Conservation (phyloP, 169 alveolate genomes). For the Cryptosporidium parvum region DNA sequence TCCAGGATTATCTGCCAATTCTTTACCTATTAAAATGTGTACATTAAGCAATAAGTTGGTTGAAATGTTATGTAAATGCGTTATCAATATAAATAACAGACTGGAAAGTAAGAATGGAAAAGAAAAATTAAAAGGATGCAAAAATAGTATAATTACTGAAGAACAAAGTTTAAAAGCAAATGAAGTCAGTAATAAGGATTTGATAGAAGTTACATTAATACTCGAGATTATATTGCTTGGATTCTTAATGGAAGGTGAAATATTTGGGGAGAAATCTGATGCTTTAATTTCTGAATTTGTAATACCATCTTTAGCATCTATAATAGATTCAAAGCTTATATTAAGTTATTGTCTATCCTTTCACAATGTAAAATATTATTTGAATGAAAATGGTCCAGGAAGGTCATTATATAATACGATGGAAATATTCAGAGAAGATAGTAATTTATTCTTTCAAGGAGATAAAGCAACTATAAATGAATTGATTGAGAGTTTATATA, state of each 20-base stretch:
- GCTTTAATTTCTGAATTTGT: conserved; percentile 13
- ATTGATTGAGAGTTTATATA: conserved; percentile 36
- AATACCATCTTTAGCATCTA: conserved; percentile 44
- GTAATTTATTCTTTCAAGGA: conserved; percentile 58
- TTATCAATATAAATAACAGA: neutral
- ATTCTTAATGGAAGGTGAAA: conserved; percentile 22
- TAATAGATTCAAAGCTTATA: conserved; percentile 20
- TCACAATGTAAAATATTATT: conserved; percentile 62
- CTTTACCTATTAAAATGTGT: conserved; percentile 51
- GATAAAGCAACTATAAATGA: conserved; percentile 18
- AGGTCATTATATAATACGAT: neutral
- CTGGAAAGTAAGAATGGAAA: neutral
- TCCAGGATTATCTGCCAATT: neutral
- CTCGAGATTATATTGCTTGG: conserved; percentile 56
- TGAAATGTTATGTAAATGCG: conserved; percentile 25
- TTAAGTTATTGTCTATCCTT: conserved; percentile 15
- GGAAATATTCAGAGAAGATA: conserved; percentile 32
- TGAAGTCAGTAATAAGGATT: neutral
- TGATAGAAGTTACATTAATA: conserved; percentile 28
- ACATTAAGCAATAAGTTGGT: conserved; percentile 38
- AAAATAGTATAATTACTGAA: neutral
- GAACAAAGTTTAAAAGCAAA: neutral
- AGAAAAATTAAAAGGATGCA: neutral
- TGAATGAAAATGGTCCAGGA: conserved; percentile 14
- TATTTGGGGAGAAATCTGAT: conserved; percentile 27